A percentile compares a stretch with the other conserved stretches of the same genome.
phyloP scores from a whole-genome alignment of 2,329 filamentous ascomycete species.

The Eurotiales sp. region DNA sequence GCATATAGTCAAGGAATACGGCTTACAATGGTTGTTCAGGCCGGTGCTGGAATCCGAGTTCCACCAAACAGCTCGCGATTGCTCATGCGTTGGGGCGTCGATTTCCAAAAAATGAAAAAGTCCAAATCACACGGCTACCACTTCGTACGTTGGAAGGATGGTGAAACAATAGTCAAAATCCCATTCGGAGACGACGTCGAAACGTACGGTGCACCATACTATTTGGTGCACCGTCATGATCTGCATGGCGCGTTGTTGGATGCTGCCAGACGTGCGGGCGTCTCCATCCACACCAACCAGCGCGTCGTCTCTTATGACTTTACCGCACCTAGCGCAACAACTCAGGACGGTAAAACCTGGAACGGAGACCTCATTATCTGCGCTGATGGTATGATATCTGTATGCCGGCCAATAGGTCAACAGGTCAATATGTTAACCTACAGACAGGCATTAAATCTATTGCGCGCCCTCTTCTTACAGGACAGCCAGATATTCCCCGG shows the following conservation, averaged over 20 bases:
- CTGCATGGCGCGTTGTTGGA: neutral
- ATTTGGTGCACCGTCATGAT: neutral
- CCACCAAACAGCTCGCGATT: conserved; percentile 29
- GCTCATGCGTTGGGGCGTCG: conserved; percentile 27
- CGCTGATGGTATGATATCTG: neutral
- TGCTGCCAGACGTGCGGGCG: neutral
- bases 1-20: too few species aligned
- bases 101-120: conserved; percentile 24
- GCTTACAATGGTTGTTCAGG: conserved; percentile 15
- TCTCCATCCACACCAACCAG: neutral
- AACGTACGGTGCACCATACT: too few species aligned
- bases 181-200: too few species aligned
- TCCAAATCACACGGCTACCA: conserved; percentile 7
- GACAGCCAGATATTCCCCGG: neutral
- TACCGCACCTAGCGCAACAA: neutral
- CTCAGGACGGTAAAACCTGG: neutral
- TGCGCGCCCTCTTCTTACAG: neutral
- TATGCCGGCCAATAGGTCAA: too few species aligned
- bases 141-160: too few species aligned
- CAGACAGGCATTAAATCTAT: neutral
- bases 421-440: neutral
- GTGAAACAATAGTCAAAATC: too few species aligned
- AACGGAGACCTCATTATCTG: neutral
- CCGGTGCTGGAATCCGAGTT: conserved; percentile 33
- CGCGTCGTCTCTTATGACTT: neutral